phyloP scores from a whole-genome alignment of 352 stramenopile genomes.

The Phytopythium chamaehyphon region DNA sequence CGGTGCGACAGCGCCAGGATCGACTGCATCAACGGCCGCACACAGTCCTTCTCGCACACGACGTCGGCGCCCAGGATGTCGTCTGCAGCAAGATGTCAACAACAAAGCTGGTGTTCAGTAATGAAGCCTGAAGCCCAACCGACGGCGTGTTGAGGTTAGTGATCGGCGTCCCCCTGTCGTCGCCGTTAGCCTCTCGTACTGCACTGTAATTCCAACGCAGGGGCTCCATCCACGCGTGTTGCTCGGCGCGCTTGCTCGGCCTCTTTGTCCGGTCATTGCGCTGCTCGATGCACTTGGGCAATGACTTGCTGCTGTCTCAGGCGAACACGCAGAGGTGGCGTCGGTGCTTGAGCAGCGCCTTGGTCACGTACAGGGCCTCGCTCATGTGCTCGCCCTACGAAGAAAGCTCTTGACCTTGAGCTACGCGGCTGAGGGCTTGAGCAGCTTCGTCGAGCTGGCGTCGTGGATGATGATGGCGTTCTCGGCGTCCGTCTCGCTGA shows the following conservation, averaged over 20 bases:
- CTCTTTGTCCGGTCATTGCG: constrained; percentile 36
- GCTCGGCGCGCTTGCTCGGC: constrained; percentile 39
- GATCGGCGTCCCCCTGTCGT: constrained; percentile 51
- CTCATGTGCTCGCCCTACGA: constrained; percentile 78
- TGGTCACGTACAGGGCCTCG: constrained; percentile 75
- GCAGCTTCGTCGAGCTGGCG: constrained; percentile 80
- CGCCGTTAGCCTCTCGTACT: constrained; percentile 2
- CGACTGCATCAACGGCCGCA: constrained; percentile 75
- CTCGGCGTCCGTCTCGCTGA: no score
- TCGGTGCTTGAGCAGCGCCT: constrained; percentile 69
- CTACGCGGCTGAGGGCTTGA: constrained; percentile 31
- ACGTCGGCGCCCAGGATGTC: constrained; percentile 80
- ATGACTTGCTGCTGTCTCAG: constrained; percentile 81
- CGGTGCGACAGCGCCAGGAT: constrained; percentile 71
- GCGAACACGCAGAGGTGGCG: no score
- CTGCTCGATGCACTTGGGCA: constrained; percentile 83
- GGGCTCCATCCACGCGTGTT: constrained; percentile 42
- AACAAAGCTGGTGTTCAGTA: not conserved
- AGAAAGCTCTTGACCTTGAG: constrained; percentile 49
- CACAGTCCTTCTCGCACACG: constrained; percentile 75
- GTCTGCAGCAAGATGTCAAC: constrained; percentile 20
- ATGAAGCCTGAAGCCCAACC: constrained; percentile 12
- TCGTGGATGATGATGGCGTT: no score
- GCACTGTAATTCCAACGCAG: not conserved
- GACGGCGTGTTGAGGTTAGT: constrained; percentile 55